phyloP scores from a whole-genome alignment of 805 yeast genomes.

The Yamadazyma ubonensis region DNA sequence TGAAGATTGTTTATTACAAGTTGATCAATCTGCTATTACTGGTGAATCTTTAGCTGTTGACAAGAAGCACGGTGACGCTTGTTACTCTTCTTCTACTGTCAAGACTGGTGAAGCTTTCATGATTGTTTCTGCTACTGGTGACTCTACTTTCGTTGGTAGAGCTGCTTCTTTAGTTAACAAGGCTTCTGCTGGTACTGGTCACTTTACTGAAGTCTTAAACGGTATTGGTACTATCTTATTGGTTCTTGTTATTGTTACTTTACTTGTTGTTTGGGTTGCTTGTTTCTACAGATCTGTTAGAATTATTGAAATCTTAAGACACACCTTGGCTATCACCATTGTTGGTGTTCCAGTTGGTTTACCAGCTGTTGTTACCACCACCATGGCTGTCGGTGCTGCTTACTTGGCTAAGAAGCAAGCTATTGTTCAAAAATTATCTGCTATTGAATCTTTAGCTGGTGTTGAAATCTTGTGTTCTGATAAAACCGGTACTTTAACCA shows the following conservation, averaged over 20 bases:
- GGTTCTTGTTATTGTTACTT: constrained; percentile 83
- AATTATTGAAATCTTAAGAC: constrained; percentile 85
- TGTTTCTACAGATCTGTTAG: constrained; percentile 89
- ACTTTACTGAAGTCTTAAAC: constrained; percentile 95
- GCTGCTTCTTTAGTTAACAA: constrained; percentile 96
- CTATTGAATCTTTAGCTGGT: constrained; percentile 96
- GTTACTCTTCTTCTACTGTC: constrained; percentile 90
- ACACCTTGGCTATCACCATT: constrained; percentile 92
- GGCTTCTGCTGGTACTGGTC: constrained; percentile 92
- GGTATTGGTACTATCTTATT: constrained; percentile 93
- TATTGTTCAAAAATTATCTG: constrained; percentile 93
- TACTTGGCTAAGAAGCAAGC: constrained; percentile 96
- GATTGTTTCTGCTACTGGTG: constrained; percentile 95
- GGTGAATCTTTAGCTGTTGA: constrained; percentile 97
- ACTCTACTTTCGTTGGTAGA: constrained; percentile 93
- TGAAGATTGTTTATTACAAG: constrained; percentile 82
- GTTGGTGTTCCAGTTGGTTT: constrained; percentile 98
- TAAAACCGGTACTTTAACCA: constrained; percentile 97
- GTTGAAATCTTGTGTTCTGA: constrained; percentile 97
- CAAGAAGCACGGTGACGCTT: constrained; percentile 82
- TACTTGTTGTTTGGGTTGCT: constrained; percentile 88
- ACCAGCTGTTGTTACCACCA: constrained; percentile 97
- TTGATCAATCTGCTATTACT: constrained; percentile 95
- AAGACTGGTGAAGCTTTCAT: constrained; percentile 94
- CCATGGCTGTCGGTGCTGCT: constrained; percentile 99